A percentile compares a stretch with the other conserved stretches of the same genome.
phyloP scores from a whole-genome alignment of 202 grass and related monocot genomes.

The Zizania palustris region DNA sequence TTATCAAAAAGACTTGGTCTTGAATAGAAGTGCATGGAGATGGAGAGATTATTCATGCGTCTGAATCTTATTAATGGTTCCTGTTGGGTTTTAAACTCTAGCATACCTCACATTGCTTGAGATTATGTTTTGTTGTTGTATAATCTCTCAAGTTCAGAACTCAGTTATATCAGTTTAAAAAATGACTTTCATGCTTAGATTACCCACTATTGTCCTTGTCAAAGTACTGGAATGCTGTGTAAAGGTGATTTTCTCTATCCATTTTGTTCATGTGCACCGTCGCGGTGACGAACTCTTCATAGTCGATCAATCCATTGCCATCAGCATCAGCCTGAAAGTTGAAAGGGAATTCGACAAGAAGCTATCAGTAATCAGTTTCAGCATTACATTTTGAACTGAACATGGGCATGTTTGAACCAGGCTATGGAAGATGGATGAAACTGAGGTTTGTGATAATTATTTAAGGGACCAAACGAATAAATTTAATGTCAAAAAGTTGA shows the following conservation, averaged over 20 bases:
- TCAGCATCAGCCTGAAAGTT: slow-evolving; percentile 73
- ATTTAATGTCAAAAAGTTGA: no score
- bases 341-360: neutral
- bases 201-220: slow-evolving; percentile 87
- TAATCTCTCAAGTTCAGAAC: neutral
- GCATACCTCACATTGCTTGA: no score
- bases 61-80: no score
- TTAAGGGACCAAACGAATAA: no score
- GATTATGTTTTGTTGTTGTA: no score
- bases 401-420: no score
- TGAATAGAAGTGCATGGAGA: no score
- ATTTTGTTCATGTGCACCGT: slow-evolving; percentile 87
- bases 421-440: no score
- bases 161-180: neutral
- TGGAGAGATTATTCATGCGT: no score
- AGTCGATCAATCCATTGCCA: slow-evolving; percentile 81
- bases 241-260: slow-evolving; percentile 84
- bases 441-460: no score
- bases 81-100: no score
- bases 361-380: neutral
- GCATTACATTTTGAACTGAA: neutral
- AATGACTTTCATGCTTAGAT: neutral
- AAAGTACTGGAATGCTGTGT: slow-evolving; percentile 83
- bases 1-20: no score
- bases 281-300: slow-evolving; percentile 80